Evolutionary conservation across 768 basidiomycete genomes (phyloP).

Genomic region (Tricholoma flavovirens): DNA sequence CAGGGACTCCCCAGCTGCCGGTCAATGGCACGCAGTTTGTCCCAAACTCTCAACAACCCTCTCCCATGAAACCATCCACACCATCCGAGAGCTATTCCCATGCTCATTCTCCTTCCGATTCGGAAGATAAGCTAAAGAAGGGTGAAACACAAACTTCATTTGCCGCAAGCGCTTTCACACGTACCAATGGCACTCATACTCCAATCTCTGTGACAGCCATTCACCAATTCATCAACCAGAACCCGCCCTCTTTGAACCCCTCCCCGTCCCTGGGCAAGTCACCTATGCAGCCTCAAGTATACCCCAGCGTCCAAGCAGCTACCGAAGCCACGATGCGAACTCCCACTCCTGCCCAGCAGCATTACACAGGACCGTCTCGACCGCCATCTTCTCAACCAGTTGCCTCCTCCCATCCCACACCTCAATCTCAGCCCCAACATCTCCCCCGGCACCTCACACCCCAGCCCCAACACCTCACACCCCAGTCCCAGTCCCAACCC

Average conservation of each 20-base stretch:
- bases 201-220: slow-evolving; percentile 22
- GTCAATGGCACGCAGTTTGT: slow-evolving; percentile 13
- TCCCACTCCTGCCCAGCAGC: slow-evolving; percentile 30
- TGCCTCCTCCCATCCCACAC: slow-evolving; percentile 1
- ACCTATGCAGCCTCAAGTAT: slow-evolving; percentile 33
- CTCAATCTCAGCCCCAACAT: not conserved
- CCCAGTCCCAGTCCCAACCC: slow-evolving; percentile 12
- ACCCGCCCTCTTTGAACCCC: slow-evolving; percentile 19
- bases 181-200: slow-evolving; percentile 28
- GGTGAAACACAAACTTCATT: slow-evolving; percentile 22
- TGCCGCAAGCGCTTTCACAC: slow-evolving; percentile 20
- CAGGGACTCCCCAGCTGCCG: slow-evolving; percentile 17
- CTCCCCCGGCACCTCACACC: not conserved
- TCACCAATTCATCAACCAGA: slow-evolving; percentile 31
- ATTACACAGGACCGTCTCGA: slow-evolving; percentile 14
- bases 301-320: slow-evolving; percentile 30
- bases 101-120: slow-evolving; percentile 27
- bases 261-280: slow-evolving; percentile 19
- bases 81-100: slow-evolving; percentile 26
- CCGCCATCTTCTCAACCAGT: slow-evolving; percentile 19
- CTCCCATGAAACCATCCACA: slow-evolving; percentile 23
- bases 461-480: slow-evolving; percentile 7
- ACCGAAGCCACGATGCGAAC: slow-evolving; percentile 29
- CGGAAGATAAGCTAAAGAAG: slow-evolving; percentile 21
- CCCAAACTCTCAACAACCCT: slow-evolving; percentile 13